Percentiles rank a stretch among this genome's conserved stretches.
Evolutionary conservation across 176 grass and related monocot species (phyloP).

Genomic region (Oryza nivara): DNA sequence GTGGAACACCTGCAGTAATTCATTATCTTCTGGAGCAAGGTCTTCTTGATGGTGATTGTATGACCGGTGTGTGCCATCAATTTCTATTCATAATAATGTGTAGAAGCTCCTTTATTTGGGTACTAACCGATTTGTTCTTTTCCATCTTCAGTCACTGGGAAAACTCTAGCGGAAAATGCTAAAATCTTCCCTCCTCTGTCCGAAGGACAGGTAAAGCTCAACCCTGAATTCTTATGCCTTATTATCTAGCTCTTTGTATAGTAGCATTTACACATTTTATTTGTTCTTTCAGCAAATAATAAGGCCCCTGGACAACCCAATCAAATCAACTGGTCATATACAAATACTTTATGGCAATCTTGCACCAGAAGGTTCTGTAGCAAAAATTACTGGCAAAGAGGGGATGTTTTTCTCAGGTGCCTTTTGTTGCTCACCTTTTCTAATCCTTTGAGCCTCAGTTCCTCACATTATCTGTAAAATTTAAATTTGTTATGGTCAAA

Average conservation of each 20-base stretch:
- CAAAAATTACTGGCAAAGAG: constrained; percentile 99
- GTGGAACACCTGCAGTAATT: constrained; percentile 95
- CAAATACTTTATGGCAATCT: constrained; percentile 99
- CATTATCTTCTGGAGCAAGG: constrained; percentile 89
- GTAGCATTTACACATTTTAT: constrained; percentile 20
- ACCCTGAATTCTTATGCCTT: constrained; percentile 21
- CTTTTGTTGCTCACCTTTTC: constrained; percentile 44
- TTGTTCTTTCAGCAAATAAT: constrained; percentile 76
- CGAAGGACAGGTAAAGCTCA: constrained; percentile 80
- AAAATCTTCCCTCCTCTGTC: constrained; percentile 77
- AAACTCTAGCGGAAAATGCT: constrained; percentile 94
- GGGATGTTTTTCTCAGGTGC: constrained; percentile 91
- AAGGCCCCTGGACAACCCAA: constrained; percentile 82
- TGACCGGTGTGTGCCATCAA: constrained; percentile 66
- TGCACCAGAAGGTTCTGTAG: constrained; percentile 96
- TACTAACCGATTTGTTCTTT: constrained; percentile 30
- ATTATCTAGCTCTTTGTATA: constrained; percentile 7
- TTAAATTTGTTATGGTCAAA: constrained; percentile 39
- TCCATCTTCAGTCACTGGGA: constrained; percentile 74
- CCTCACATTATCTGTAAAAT: constrained; percentile 18
- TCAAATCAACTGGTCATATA: constrained; percentile 97
- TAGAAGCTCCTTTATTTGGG: background rate
- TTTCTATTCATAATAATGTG: constrained; percentile 8
- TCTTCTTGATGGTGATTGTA: constrained; percentile 90
- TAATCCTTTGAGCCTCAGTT: constrained; percentile 11